Evolutionary conservation across 2,329 filamentous ascomycete genomes (phyloP).

Genomic region (Didymella glomerata): DNA sequence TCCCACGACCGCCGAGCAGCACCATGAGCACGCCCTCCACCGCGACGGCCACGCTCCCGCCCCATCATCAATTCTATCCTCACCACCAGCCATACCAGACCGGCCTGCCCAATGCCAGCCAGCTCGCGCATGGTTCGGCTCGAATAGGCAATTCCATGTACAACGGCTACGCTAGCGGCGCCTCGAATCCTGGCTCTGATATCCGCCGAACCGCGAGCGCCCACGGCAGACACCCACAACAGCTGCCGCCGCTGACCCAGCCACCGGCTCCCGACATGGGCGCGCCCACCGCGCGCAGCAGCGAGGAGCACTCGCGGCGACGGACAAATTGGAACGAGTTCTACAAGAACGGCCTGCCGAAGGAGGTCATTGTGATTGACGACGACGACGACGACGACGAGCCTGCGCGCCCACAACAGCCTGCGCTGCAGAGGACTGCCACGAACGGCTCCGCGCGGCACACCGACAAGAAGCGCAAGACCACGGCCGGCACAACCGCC

Average conservation of each 20-base stretch:
- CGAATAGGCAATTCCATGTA: constrained; percentile 50
- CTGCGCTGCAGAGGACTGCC: constrained; percentile 34
- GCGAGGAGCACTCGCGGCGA: constrained; percentile 31
- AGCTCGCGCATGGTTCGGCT: constrained; percentile 42
- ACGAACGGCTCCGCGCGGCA: constrained; percentile 61
- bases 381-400: constrained; percentile 55
- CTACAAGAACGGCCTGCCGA: constrained; percentile 56
- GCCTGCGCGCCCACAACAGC: constrained; percentile 33
- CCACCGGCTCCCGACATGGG: constrained; percentile 39
- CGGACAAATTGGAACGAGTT: constrained; percentile 54
- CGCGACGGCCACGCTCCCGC: constrained; percentile 53
- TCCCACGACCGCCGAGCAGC: constrained; percentile 33
- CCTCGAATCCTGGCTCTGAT: constrained; percentile 44
- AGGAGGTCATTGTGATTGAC: constrained; percentile 63
- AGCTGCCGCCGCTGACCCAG: constrained; percentile 42
- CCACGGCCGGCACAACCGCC: constrained; percentile 61
- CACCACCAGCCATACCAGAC: constrained; percentile 47
- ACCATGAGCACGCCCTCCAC: constrained; percentile 57
- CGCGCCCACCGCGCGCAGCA: constrained; percentile 25
- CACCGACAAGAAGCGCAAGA: constrained; percentile 78
- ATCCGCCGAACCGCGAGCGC: constrained; percentile 48
- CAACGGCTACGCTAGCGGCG: constrained; percentile 50
- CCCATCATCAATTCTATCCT: constrained; percentile 53
- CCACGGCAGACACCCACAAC: constrained; percentile 38
- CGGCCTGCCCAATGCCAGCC: constrained; percentile 45